Evolutionary conservation across 2,329 filamentous ascomycete species (phyloP).

Genomic region (Fusarium papillatum): DNA sequence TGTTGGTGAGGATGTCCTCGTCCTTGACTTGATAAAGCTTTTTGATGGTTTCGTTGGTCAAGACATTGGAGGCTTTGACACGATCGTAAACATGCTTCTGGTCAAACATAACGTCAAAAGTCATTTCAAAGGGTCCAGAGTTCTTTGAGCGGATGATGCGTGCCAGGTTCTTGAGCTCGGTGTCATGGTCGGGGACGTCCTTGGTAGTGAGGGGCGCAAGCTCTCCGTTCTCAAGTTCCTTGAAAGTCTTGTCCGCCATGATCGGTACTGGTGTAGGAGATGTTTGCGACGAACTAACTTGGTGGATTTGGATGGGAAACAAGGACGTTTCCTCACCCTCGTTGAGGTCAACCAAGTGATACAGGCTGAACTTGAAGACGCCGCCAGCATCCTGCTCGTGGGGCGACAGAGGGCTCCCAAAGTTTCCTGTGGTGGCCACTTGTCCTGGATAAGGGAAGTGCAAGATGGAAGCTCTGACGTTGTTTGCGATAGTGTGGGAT

Average conservation of each 20-base stretch:
- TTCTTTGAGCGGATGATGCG: constrained; percentile 63
- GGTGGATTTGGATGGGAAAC: not conserved
- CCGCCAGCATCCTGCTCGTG: constrained; percentile 47
- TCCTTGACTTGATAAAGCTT: constrained; percentile 46
- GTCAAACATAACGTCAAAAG: constrained; percentile 64
- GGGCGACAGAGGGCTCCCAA: constrained; percentile 49
- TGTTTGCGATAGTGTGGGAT: constrained; percentile 56
- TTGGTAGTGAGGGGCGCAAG: constrained; percentile 7
- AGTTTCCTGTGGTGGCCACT: constrained; percentile 63
- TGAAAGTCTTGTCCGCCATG: not conserved
- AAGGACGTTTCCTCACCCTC: constrained; percentile 22
- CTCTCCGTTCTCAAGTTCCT: not conserved
- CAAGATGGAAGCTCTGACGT: constrained; percentile 55
- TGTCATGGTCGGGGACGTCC: constrained; percentile 29
- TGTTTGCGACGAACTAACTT: not conserved
- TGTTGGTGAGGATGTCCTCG: constrained; percentile 48
- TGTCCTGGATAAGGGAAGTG: constrained; percentile 62
- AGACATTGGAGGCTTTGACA: constrained; percentile 51
- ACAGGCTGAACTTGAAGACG: constrained; percentile 58
- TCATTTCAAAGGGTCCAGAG: constrained; percentile 64
- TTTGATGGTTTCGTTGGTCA: constrained; percentile 52
- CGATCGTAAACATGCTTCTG: constrained; percentile 47
- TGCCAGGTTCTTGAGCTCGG: constrained; percentile 44
- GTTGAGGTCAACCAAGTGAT: constrained; percentile 60
- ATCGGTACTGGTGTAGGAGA: not conserved